These are phyloP conservation scores for Neodidymelliopsis sp. DNA, from an alignment of 2,329 filamentous ascomycete genomes.

Conservation along the genomic window DNA sequence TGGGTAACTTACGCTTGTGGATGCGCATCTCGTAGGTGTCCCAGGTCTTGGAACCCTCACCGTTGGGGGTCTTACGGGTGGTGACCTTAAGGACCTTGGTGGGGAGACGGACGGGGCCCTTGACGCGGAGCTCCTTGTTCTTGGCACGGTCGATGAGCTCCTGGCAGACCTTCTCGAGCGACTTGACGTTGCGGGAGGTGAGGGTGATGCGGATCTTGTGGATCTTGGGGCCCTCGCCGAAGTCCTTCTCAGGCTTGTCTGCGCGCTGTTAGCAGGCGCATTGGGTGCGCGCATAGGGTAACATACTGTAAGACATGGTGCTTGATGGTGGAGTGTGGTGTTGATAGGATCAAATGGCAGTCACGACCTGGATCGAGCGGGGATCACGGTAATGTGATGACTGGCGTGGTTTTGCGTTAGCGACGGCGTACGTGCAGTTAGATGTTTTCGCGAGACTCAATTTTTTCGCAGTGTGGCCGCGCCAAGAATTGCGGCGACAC, in stretches of 20 bases:
- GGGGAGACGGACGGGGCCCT: conserved; percentile 96
- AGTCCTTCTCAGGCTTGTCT: conserved; percentile 90
- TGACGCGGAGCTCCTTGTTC: conserved; percentile 97
- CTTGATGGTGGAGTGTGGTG: conserved; percentile 30
- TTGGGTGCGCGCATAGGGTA: neutral
- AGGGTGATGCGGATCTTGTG: conserved; percentile 99
- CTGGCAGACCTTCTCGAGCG: conserved; percentile 88
- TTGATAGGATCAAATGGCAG: conserved; percentile 46
- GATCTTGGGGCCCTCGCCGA: conserved; percentile 91
- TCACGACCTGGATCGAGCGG: conserved; percentile 57
- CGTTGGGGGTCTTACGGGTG: conserved; percentile 98
- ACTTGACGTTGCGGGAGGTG: conserved; percentile 90
- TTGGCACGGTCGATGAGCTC: conserved; percentile 99
- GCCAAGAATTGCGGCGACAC: conserved; percentile 4
- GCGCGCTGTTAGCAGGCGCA: conserved; percentile 21
- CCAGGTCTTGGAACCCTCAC: conserved; percentile 99
- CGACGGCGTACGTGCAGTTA: conserved; percentile 41
- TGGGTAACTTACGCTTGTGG: conserved; percentile 75
- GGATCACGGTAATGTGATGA: conserved; percentile 63
- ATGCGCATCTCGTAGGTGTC: conserved; percentile 99
- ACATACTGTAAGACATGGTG: conserved; percentile 48
- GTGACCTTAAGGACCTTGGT: conserved; percentile 97
- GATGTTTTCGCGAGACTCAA: conserved; percentile 18
- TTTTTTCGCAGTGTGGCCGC: conserved; percentile 23
- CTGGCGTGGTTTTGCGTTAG: conserved; percentile 48